phyloP scores from a whole-genome alignment of 805 yeast species.

The Pichia cephalocereana region DNA sequence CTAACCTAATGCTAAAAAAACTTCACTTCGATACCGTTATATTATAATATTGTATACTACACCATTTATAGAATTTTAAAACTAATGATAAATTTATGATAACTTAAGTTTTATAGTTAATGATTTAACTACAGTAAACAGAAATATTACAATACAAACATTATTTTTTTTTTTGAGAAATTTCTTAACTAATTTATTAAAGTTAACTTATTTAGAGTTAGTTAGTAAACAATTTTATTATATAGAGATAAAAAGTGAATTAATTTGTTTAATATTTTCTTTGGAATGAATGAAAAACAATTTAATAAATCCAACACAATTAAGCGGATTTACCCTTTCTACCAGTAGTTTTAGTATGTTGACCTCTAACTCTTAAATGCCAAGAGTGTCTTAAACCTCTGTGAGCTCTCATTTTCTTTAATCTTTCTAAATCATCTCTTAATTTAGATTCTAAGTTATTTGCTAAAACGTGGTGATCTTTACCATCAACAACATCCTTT shows the following conservation, averaged over 20 bases:
- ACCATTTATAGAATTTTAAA: too few relatives aligned
- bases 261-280: too few relatives aligned
- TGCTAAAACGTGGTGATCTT: constrained; percentile 97
- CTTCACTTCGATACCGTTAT: too few relatives aligned
- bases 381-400: constrained; percentile 99
- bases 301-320: constrained; percentile 4
- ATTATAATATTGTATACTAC: too few relatives aligned
- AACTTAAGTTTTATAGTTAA: too few relatives aligned
- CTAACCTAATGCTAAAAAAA: too few relatives aligned
- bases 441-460: constrained; percentile 98
- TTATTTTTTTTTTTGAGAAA: too few relatives aligned
- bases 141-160: too few relatives aligned
- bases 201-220: not conserved
- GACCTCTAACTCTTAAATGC: constrained; percentile 99
- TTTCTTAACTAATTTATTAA: not conserved
- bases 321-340: constrained; percentile 66
- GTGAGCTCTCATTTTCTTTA: constrained; percentile 99
- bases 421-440: constrained; percentile 99
- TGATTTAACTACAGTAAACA: too few relatives aligned
- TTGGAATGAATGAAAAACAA: constrained; percentile 1
- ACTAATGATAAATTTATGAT: too few relatives aligned
- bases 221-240: not conserved
- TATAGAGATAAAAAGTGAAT: not conserved
- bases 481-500: constrained; percentile 96
- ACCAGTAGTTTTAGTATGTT: constrained; percentile 99